phyloP scores from a whole-genome alignment of 2,329 filamentous ascomycete genomes.

The Tolypocladium endophyticum region DNA sequence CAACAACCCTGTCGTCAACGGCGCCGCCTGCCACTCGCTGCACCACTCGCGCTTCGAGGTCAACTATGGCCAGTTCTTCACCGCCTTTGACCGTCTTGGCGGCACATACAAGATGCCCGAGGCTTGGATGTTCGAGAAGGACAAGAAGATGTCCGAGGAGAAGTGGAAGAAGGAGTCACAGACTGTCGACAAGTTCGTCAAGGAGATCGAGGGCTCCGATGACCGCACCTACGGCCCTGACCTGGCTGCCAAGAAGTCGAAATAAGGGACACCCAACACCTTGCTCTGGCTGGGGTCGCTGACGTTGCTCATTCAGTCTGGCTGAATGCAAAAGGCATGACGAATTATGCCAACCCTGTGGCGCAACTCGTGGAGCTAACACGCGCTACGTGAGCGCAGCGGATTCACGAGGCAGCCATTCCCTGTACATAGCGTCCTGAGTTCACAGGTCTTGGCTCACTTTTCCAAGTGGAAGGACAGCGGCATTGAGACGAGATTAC shows the following conservation, averaged over 20 bases:
- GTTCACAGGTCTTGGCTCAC: not conserved
- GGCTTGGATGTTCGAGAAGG: slow-evolving; percentile 71
- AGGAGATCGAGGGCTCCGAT: slow-evolving; percentile 55
- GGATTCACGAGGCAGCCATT: not conserved
- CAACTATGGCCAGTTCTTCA: slow-evolving; percentile 94
- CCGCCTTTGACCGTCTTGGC: slow-evolving; percentile 79
- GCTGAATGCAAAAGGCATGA: not conserved
- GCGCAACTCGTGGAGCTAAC: not conserved
- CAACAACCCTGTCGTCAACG: slow-evolving; percentile 85
- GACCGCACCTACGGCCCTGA: slow-evolving; percentile 34
- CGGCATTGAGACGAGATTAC: slow-evolving; percentile 1
- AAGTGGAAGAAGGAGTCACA: slow-evolving; percentile 71
- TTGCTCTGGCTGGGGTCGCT: not conserved
- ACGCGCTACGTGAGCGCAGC: not conserved
- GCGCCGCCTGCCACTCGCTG: slow-evolving; percentile 73
- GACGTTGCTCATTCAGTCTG: too few species aligned
- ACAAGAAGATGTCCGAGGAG: slow-evolving; percentile 72
- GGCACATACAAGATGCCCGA: slow-evolving; percentile 83
- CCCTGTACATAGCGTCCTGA: not conserved
- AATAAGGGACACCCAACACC: not conserved
- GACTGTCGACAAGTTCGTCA: slow-evolving; percentile 66
- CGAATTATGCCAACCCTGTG: not conserved
- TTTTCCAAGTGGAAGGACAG: not conserved
- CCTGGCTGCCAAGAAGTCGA: slow-evolving; percentile 23
- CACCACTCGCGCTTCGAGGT: slow-evolving; percentile 54